A percentile compares a stretch with the other conserved stretches of the same genome.
Conservation (phyloP, 1,284 basidiomycete genomes). For the Gomphus sp. region DNA sequence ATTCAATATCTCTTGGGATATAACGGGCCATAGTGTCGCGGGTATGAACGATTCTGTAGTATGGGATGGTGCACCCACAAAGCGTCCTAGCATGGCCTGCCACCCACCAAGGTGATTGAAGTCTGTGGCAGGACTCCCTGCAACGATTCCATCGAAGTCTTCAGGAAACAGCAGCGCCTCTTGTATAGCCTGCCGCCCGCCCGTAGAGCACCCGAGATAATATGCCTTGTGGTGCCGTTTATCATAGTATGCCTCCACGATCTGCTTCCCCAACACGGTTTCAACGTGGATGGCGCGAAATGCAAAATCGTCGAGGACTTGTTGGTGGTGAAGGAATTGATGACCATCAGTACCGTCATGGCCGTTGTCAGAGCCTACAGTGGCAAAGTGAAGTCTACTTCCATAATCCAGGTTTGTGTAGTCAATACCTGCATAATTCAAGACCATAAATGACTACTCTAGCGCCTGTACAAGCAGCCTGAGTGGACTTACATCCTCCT, state of each 20-base stretch:
- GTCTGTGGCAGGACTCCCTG: conserved; percentile 20
- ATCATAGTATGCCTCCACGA: conserved; percentile 19
- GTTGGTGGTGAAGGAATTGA: conserved; percentile 17
- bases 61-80: conserved; percentile 19
- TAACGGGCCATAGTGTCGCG: conserved; percentile 14
- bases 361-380: conserved; percentile 21
- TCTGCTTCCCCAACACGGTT: conserved; percentile 18
- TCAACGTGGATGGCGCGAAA: conserved; percentile 20
- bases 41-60: conserved; percentile 14
- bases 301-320: conserved; percentile 21
- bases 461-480: conserved; percentile 17
- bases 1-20: conserved; percentile 20
- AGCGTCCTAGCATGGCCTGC: conserved; percentile 12
- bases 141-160: conserved; percentile 24
- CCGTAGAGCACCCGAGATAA: too few relatives aligned
- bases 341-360: conserved; percentile 19
- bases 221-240: conserved; percentile 15
- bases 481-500: too few relatives aligned
- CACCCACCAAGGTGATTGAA: too few relatives aligned
- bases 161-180: conserved; percentile 17
- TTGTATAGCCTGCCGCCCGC: conserved; percentile 20
- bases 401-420: too few relatives aligned
- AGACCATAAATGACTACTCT: neutral
- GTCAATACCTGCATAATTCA: neutral
- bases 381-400: conserved; percentile 18